Evolutionary conservation across 441 rosid species (phyloP).

Genomic region (Eruca vesicaria): DNA sequence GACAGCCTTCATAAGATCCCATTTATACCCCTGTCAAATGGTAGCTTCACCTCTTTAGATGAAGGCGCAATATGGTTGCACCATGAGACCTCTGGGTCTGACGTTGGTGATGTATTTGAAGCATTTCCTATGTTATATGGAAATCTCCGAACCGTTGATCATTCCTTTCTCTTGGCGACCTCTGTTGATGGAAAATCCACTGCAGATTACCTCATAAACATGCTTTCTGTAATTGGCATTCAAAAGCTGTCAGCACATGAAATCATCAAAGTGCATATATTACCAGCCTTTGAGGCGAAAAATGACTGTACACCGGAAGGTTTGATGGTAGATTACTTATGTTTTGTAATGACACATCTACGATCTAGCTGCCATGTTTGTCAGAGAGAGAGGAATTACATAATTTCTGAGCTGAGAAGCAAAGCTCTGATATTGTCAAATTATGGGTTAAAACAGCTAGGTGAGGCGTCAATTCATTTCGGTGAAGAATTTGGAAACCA

Average conservation of each 20-base stretch:
- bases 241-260: conserved; percentile 93
- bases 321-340: conserved; percentile 73
- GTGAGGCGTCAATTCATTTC: conserved; percentile 75
- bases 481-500: conserved; percentile 74
- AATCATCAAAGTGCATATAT: conserved; percentile 68
- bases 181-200: conserved; percentile 33
- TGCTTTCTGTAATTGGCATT: conserved; percentile 79
- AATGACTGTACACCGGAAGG: conserved; percentile 32
- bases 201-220: conserved; percentile 50
- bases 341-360: conserved; percentile 92
- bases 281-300: conserved; percentile 61
- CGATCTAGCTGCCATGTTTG: conserved; percentile 74
- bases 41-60: conserved; percentile 69
- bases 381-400: conserved; percentile 56
- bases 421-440: conserved; percentile 78
- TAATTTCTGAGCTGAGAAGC: conserved; percentile 56
- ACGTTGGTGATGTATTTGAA: conserved; percentile 55
- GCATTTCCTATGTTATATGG: conserved; percentile 73
- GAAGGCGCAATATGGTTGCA: conserved; percentile 86
- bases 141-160: conserved; percentile 71
- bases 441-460: conserved; percentile 60
- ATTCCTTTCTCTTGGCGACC: conserved; percentile 58
- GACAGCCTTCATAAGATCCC: conserved; percentile 57
- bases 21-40: conserved; percentile 87
- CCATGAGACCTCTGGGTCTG: conserved; percentile 50